A percentile compares a stretch with the other conserved stretches of the same genome.
These are phyloP conservation scores for Arthrobotrys sphaeroides DNA, from an alignment of 2,329 filamentous ascomycete genomes.

Conservation along the genomic window DNA sequence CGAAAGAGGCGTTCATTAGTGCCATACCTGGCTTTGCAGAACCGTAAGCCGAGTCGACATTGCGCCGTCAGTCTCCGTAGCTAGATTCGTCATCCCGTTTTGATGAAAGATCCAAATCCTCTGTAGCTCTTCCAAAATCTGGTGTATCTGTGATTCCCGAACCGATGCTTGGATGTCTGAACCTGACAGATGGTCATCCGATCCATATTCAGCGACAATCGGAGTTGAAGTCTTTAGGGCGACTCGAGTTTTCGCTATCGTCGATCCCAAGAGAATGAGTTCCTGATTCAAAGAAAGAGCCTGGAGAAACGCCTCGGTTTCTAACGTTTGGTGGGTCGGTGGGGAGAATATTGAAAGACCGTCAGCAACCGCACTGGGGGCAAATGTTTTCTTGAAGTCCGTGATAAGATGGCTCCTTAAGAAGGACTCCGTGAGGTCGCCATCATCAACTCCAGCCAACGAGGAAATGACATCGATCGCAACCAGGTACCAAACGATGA, in stretches of 20 bases:
- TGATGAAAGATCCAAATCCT: slow-evolving; percentile 48
- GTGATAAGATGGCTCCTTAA: slow-evolving; percentile 65
- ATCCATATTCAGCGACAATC: slow-evolving; percentile 53
- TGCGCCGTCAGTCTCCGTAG: slow-evolving; percentile 45
- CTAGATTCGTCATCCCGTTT: slow-evolving; percentile 49
- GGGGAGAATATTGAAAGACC: slow-evolving; percentile 60
- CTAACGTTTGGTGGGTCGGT: slow-evolving; percentile 58
- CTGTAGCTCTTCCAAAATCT: slow-evolving; percentile 44
- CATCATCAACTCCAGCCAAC: slow-evolving; percentile 66
- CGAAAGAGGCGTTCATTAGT: slow-evolving; percentile 60
- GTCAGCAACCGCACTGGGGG: slow-evolving; percentile 15
- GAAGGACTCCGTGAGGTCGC: slow-evolving; percentile 65
- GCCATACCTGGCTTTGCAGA: slow-evolving; percentile 60
- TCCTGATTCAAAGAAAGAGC: slow-evolving; percentile 55
- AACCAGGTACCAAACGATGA: slow-evolving; percentile 67
- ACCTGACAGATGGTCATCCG: slow-evolving; percentile 35
- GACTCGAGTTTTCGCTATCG: slow-evolving; percentile 41
- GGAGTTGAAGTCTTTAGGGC: slow-evolving; percentile 36
- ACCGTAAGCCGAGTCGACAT: slow-evolving; percentile 56
- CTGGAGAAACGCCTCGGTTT: slow-evolving; percentile 60
- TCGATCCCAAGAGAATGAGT: slow-evolving; percentile 55
- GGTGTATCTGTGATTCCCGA: slow-evolving; percentile 39
- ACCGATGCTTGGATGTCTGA: slow-evolving; percentile 44
- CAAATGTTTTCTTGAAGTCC: slow-evolving; percentile 57
- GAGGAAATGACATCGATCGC: slow-evolving; percentile 68